Conservation (phyloP, 352 stramenopile species). For the Pilasporangium apinafurcum region DNA sequence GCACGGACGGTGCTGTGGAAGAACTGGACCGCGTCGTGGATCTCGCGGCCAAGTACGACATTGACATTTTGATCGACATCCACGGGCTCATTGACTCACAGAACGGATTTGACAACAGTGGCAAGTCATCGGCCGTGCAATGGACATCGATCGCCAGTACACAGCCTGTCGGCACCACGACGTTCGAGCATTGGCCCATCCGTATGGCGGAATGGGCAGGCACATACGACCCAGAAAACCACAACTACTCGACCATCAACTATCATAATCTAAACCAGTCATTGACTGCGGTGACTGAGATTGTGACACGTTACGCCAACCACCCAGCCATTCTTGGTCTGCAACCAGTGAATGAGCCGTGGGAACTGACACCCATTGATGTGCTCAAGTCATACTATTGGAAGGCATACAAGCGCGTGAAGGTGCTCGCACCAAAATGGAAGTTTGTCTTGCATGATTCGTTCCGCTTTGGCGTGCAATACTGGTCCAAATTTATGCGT, state of each 20-base stretch:
- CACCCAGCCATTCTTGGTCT: conserved; percentile 88
- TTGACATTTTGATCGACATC: conserved; percentile 91
- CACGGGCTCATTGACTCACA: conserved; percentile 90
- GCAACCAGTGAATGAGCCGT: conserved; percentile 94
- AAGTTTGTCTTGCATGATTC: conserved; percentile 96
- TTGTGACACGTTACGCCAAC: conserved; percentile 87
- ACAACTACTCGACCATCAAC: conserved; percentile 91
- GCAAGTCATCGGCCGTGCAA: conserved; percentile 80
- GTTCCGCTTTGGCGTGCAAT: conserved; percentile 86
- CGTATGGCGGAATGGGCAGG: conserved; percentile 89
- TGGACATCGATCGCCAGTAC: conserved; percentile 83
- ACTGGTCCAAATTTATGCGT: conserved; percentile 70
- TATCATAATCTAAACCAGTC: conserved; percentile 89
- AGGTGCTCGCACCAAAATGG: conserved; percentile 89
- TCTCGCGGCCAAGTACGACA: conserved; percentile 76
- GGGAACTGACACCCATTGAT: conserved; percentile 91
- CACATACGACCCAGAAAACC: conserved; percentile 77
- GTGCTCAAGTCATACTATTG: conserved; percentile 94
- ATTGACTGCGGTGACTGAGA: conserved; percentile 81
- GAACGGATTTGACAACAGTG: conserved; percentile 96
- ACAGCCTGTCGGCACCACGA: conserved; percentile 72
- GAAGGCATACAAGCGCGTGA: conserved; percentile 94
- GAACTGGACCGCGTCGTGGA: conserved; percentile 88
- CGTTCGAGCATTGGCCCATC: conserved; percentile 92
- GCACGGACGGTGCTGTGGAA: conserved; percentile 88